These are phyloP conservation scores for Veloboletus limbatus DNA, from an alignment of 1,284 basidiomycete genomes.

Conservation along the genomic window DNA sequence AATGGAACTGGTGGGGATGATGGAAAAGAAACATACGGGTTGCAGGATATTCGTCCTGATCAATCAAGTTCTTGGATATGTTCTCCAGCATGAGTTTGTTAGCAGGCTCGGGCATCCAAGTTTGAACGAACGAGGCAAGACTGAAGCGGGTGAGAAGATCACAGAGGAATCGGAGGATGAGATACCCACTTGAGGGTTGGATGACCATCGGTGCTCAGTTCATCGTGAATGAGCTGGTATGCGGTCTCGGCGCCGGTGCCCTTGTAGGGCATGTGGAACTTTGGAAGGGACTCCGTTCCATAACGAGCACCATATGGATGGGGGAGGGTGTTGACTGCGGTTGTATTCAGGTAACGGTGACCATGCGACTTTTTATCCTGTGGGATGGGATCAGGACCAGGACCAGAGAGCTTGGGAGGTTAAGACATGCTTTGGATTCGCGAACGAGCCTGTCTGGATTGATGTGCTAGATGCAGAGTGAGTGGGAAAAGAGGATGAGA, in stretches of 20 bases:
- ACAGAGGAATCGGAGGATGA: background rate
- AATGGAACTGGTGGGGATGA: background rate
- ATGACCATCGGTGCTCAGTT: slow-evolving; percentile 71
- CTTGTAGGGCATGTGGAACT: slow-evolving; percentile 62
- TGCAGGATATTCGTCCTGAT: slow-evolving; percentile 89
- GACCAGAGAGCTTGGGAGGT: background rate
- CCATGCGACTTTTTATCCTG: slow-evolving; percentile 48
- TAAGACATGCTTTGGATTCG: slow-evolving; percentile 45
- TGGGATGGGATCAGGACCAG: background rate
- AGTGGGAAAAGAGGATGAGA: background rate
- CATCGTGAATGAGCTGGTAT: slow-evolving; percentile 84
- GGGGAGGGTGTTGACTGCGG: slow-evolving; percentile 31
- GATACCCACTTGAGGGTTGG: slow-evolving; percentile 43
- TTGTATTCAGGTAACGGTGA: slow-evolving; percentile 40
- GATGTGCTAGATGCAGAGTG: slow-evolving; percentile 49
- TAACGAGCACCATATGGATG: slow-evolving; percentile 66
- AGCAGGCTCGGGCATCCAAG: slow-evolving; percentile 64
- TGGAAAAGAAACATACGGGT: slow-evolving; percentile 49
- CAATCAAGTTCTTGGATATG: slow-evolving; percentile 86
- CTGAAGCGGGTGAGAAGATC: slow-evolving; percentile 59
- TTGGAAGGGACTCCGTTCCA: slow-evolving; percentile 60
- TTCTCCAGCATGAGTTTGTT: slow-evolving; percentile 80
- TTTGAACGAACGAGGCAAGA: slow-evolving; percentile 78
- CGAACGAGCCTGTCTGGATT: slow-evolving; percentile 60
- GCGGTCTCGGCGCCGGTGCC: slow-evolving; percentile 57